Conservation (phyloP, 2,329 filamentous ascomycete species). For the Fusarium graminum region DNA sequence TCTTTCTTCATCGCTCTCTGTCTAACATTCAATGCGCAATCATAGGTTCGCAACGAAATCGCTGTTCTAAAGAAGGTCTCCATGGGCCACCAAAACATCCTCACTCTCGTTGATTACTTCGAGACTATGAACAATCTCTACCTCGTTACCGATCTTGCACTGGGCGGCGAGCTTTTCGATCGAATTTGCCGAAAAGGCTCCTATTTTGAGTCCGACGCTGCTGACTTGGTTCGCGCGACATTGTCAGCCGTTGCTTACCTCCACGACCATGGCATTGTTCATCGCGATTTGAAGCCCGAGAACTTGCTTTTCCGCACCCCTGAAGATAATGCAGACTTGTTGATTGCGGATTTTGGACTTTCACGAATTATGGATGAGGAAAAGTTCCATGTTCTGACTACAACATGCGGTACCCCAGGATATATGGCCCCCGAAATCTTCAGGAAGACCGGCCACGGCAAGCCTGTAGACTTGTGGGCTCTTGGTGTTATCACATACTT, state of each 20-base stretch:
- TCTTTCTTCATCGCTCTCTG: neutral
- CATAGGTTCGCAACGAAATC: conserved; percentile 94
- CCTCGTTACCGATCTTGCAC: conserved; percentile 94
- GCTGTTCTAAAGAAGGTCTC: conserved; percentile 98
- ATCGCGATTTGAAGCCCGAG: conserved; percentile 97
- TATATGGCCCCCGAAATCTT: conserved; percentile 99
- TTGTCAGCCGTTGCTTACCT: conserved; percentile 98
- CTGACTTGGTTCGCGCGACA: conserved; percentile 92
- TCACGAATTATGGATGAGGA: conserved; percentile 99
- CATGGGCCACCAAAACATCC: conserved; percentile 98
- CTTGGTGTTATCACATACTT: conserved; percentile 99
- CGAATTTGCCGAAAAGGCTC: conserved; percentile 98
- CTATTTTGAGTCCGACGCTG: conserved; percentile 97
- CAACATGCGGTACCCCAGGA: conserved; percentile 95
- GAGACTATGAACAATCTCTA: conserved; percentile 99
- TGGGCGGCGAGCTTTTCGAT: conserved; percentile 97
- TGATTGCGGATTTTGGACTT: conserved; percentile 97
- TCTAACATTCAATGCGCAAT: conserved; percentile 35
- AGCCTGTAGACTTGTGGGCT: conserved; percentile 98
- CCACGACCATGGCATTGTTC: conserved; percentile 98
- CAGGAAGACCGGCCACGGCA: conserved; percentile 97
- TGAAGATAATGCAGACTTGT: conserved; percentile 95
- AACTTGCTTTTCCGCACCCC: conserved; percentile 97
- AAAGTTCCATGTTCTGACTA: conserved; percentile 97
- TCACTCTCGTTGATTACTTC: conserved; percentile 98